Conservation (phyloP, 768 basidiomycete genomes). For the Hortiboletus campestris region DNA sequence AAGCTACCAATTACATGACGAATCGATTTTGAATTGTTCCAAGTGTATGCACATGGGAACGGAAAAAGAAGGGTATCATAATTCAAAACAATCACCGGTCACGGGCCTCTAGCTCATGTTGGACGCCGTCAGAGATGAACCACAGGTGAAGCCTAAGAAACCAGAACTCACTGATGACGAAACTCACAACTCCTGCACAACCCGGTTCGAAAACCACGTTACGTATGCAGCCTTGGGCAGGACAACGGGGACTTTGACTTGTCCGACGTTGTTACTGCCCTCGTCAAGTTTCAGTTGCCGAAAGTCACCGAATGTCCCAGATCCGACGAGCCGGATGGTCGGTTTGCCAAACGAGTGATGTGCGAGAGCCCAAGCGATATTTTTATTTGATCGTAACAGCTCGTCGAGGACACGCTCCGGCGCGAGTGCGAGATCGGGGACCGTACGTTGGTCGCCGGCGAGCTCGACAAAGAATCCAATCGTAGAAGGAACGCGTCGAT, state of each 20-base stretch:
- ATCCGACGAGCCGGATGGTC: conserved; percentile 16
- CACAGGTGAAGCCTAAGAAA: background rate
- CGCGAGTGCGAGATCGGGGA: too few species aligned
- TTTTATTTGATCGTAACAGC: too few species aligned
- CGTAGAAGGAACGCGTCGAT: too few species aligned
- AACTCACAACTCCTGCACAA: conserved; percentile 14
- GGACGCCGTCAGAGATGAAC: background rate
- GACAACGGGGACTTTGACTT: conserved; percentile 24
- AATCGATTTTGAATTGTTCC: too few species aligned
- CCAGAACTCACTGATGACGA: background rate
- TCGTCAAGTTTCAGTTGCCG: conserved; percentile 17
- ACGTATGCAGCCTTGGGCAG: conserved; percentile 4
- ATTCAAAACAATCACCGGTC: background rate
- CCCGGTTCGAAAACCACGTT: background rate
- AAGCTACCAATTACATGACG: background rate
- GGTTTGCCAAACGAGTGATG: too few species aligned
- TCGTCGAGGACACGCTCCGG: too few species aligned
- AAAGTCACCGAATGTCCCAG: conserved; percentile 23
- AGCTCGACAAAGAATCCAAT: too few species aligned
- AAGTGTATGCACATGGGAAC: background rate
- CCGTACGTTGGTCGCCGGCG: too few species aligned
- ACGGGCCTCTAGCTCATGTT: background rate
- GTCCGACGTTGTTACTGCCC: conserved; percentile 1
- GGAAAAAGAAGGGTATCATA: background rate
- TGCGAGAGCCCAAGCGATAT: too few species aligned